Conservation (phyloP, 495 filamentous ascomycete species). For the Aspergillus mulundensis region DNA sequence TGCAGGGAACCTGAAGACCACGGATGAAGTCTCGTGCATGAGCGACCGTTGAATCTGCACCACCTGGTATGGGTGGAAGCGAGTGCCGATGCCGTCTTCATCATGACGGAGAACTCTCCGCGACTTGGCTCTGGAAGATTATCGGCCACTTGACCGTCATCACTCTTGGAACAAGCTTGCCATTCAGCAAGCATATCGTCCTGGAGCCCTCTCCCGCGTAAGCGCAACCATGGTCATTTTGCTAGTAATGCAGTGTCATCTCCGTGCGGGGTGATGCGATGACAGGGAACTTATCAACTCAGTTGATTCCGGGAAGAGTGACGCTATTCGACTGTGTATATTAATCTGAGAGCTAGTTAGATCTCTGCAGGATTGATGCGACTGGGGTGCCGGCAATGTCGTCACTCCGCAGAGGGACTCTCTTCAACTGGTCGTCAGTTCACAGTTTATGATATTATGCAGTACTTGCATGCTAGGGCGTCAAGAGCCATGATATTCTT, state of each 20-base stretch:
- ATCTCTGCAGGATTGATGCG: slow-evolving; percentile 3
- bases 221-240: background rate
- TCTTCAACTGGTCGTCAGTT: background rate
- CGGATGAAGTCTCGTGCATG: background rate
- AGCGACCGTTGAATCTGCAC: background rate
- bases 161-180: background rate
- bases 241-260: too few relatives aligned
- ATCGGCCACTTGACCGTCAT: background rate
- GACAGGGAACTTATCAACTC: background rate
- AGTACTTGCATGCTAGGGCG: background rate
- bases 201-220: background rate
- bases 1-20: background rate
- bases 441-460: slow-evolving; percentile 1
- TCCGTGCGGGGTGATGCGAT: background rate
- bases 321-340: background rate
- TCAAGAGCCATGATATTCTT: slow-evolving; percentile 1
- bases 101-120: background rate
- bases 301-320: background rate
- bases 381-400: slow-evolving; percentile 3
- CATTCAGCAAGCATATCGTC: background rate
- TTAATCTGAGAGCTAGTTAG: background rate
- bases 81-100: background rate
- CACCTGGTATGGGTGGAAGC: background rate
- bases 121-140: background rate
- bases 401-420: slow-evolving; percentile 1